Evolutionary conservation across 352 stramenopile genomes (phyloP).

Genomic region (Phytophthora cryptogea): DNA sequence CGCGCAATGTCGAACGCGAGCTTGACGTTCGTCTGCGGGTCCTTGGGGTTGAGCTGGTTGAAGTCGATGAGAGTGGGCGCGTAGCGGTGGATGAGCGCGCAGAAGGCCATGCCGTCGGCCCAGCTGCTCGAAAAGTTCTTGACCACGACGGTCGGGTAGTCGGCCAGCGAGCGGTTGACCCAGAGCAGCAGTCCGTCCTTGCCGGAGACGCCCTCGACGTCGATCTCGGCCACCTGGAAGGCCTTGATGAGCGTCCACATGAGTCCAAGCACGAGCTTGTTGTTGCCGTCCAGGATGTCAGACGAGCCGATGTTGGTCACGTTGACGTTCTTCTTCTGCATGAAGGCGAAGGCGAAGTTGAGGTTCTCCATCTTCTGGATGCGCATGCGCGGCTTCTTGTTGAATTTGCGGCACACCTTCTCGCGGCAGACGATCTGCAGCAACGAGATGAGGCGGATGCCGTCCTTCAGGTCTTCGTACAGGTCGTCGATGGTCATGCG

Average conservation of each 20-base stretch:
- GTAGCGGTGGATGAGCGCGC: constrained; percentile 90
- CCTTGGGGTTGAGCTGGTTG: constrained; percentile 63
- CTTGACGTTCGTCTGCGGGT: constrained; percentile 76
- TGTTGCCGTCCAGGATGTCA: constrained; percentile 92
- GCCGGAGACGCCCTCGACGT: constrained; percentile 88
- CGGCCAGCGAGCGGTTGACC: constrained; percentile 85
- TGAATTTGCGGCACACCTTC: constrained; percentile 90
- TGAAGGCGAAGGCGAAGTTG: constrained; percentile 90
- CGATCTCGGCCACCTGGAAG: constrained; percentile 87
- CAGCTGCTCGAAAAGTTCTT: constrained; percentile 91
- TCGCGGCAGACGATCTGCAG: constrained; percentile 90
- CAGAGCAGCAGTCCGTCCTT: constrained; percentile 92
- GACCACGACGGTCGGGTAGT: constrained; percentile 86
- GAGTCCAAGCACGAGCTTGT: constrained; percentile 91
- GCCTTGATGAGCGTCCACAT: constrained; percentile 94
- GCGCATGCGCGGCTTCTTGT: constrained; percentile 92
- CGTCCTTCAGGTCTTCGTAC: constrained; percentile 89
- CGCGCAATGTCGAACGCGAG: constrained; percentile 86
- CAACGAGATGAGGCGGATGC: constrained; percentile 85
- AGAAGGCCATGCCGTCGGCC: constrained; percentile 90
- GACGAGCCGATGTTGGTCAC: constrained; percentile 92
- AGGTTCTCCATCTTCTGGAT: constrained; percentile 95
- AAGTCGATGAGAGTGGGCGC: constrained; percentile 89
- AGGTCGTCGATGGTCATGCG: constrained; percentile 90
- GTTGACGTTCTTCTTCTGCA: constrained; percentile 90